phyloP scores from a whole-genome alignment of 2,329 filamentous ascomycete genomes.

The Diaporthe helianthi region DNA sequence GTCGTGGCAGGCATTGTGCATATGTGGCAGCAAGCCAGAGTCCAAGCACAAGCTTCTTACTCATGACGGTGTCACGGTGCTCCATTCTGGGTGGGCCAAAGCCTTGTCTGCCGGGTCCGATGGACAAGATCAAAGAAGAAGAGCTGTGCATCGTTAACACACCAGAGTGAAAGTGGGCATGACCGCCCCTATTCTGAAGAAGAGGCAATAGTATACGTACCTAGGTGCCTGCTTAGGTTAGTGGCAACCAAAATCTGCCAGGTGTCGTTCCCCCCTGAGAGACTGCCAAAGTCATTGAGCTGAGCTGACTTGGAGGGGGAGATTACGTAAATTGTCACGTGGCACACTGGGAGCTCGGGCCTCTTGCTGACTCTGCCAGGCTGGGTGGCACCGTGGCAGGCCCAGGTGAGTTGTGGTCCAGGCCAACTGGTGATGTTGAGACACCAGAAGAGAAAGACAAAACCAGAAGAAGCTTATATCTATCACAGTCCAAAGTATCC shows the following conservation, averaged over 20 bases:
- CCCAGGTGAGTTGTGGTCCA: constrained; percentile 6
- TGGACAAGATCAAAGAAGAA: not conserved
- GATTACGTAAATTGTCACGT: constrained; percentile 23
- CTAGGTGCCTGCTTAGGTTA: not conserved
- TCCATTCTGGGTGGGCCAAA: not conserved
- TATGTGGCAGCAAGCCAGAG: not conserved
- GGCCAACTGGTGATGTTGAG: constrained; percentile 27
- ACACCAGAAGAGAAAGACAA: constrained; percentile 23
- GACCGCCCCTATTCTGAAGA: not conserved
- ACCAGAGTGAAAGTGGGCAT: not conserved
- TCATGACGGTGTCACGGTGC: not conserved
- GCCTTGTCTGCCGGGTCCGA: not conserved
- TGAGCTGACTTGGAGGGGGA: not conserved
- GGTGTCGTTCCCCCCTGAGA: not conserved
- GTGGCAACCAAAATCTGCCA: not conserved
- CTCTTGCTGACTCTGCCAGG: constrained; percentile 8
- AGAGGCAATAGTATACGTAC: not conserved
- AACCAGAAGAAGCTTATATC: constrained; percentile 33
- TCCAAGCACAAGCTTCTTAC: not conserved
- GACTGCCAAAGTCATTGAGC: not conserved
- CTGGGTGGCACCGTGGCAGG: constrained; percentile 19
- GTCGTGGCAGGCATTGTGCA: constrained; percentile 11
- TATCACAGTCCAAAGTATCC: constrained; percentile 35
- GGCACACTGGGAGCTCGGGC: constrained; percentile 9
- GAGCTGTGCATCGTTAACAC: not conserved